Conservation (phyloP, 2,329 filamentous ascomycete species). For the Paraphaeosphaeria minitans region DNA sequence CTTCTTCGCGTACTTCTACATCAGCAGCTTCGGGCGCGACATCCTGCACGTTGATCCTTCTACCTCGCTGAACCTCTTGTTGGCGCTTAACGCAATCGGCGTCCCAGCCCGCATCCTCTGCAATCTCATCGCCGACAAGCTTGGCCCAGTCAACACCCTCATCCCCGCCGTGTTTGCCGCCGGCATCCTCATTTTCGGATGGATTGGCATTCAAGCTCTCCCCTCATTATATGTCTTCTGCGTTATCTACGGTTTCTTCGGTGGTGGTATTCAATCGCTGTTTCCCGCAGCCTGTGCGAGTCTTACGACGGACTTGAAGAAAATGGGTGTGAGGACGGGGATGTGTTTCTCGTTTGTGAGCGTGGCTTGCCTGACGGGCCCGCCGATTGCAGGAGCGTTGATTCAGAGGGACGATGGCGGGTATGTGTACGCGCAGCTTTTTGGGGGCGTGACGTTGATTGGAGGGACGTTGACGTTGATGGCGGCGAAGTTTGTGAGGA, state of each 20-base stretch:
- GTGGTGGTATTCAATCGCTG: conserved; percentile 53
- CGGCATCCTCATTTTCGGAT: conserved; percentile 50
- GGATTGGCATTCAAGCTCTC: conserved; percentile 47
- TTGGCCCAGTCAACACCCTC: conserved; percentile 50
- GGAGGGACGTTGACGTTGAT: conserved; percentile 3
- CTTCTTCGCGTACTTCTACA: conserved; percentile 50
- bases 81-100: conserved; percentile 54
- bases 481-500: conserved; percentile 8
- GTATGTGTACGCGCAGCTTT: conserved; percentile 51
- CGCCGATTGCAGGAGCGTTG: conserved; percentile 39
- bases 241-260: conserved; percentile 55
- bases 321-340: conserved; percentile 54
- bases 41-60: conserved; percentile 21
- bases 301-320: conserved; percentile 49
- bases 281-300: conserved; percentile 51
- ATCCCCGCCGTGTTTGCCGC: conserved; percentile 35
- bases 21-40: conserved; percentile 50
- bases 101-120: conserved; percentile 57
- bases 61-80: conserved; percentile 48
- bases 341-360: conserved; percentile 43
- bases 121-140: conserved; percentile 50
- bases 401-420: conserved; percentile 43
- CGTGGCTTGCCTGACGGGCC: conserved; percentile 34
- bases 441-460: background rate
- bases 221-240: conserved; percentile 51